Evolutionary conservation across 805 yeast species (phyloP), one percentile per base, ranked within the genome.

Genomic region (Saccharomycopsis oosterbeekiorum): DNA sequence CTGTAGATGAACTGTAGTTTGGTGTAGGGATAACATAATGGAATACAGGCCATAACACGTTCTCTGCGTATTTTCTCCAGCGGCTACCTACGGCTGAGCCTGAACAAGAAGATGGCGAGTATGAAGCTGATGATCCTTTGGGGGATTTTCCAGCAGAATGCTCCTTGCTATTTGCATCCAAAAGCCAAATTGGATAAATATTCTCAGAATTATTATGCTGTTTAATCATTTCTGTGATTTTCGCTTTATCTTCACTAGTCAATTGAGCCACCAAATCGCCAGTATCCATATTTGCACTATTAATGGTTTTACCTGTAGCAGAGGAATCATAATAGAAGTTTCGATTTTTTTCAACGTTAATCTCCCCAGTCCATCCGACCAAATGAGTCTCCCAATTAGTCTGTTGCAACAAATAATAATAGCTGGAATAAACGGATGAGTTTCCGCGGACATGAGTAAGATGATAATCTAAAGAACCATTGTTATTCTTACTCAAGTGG

Each of bases 341-440:
- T 47, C 53, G 58, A 56, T 69, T 47, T 11, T 47, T 47, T 21
- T 47, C 61, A 60, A 67, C 67, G 56, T 73, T 72, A 64, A 94
- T 77, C 72, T 91, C 98, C 55, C 99, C 99, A 0, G 97, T 88
- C 99, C 99, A 94, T 1, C 90, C 97, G 58, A 94, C 84, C 58
- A 89, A 74, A 66, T 90, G 89, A 55, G 92, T 85, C 64, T 91
- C 96, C 94, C 97, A 93, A 24, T 84, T 81, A 0, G 92, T 81
- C 55, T 84, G 82, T 61, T 81, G 81, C 58, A 76, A 78, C 59
- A 91, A 74, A 68, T 81, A 85, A 63, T 80, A 78, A 63, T 88
- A 81, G 17, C 96, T 84, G 2, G 96, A 84, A 68, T 87, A 85
- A 42, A 93, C 74, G 0, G 97, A 96, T 10, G 94, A 84, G 68